These are phyloP conservation scores for Linnemannia zychae DNA, from an alignment of 192 early-diverging fungal genomes.

Conservation along the genomic window DNA sequence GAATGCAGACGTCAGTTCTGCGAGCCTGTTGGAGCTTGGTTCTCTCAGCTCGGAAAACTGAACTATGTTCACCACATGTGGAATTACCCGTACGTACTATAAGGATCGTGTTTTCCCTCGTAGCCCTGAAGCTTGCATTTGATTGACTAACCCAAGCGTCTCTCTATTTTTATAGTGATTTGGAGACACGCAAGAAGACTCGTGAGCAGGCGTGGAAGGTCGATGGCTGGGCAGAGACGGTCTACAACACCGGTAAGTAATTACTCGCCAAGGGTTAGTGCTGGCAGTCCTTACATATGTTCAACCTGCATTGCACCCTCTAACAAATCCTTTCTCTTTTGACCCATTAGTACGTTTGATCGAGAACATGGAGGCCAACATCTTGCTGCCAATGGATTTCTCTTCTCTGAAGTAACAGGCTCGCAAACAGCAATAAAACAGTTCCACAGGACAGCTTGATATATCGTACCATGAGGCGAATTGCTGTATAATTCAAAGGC, in stretches of 20 bases:
- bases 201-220: slow-evolving; percentile 94
- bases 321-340: neutral
- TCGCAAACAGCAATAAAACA: neutral
- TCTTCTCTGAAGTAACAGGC: slow-evolving; percentile 48
- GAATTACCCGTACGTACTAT: slow-evolving; percentile 79
- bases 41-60: slow-evolving; percentile 89
- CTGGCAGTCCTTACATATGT: neutral
- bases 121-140: neutral
- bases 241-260: slow-evolving; percentile 83
- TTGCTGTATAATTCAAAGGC: neutral
- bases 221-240: slow-evolving; percentile 94
- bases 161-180: slow-evolving; percentile 64
- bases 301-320: neutral
- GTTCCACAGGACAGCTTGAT: neutral
- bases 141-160: too few species aligned
- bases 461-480: neutral
- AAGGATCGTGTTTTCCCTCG: neutral
- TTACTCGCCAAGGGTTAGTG: neutral
- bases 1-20: slow-evolving; percentile 90
- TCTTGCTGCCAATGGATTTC: slow-evolving; percentile 74
- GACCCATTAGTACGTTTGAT: slow-evolving; percentile 76
- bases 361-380: slow-evolving; percentile 84
- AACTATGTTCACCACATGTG: slow-evolving; percentile 95
- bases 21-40: slow-evolving; percentile 97
- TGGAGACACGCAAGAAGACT: slow-evolving; percentile 89